Percentiles rank a stretch among this genome's conserved stretches.
Conservation (phyloP, 1,284 basidiomycete species). For the Thelephora terrestris region DNA sequence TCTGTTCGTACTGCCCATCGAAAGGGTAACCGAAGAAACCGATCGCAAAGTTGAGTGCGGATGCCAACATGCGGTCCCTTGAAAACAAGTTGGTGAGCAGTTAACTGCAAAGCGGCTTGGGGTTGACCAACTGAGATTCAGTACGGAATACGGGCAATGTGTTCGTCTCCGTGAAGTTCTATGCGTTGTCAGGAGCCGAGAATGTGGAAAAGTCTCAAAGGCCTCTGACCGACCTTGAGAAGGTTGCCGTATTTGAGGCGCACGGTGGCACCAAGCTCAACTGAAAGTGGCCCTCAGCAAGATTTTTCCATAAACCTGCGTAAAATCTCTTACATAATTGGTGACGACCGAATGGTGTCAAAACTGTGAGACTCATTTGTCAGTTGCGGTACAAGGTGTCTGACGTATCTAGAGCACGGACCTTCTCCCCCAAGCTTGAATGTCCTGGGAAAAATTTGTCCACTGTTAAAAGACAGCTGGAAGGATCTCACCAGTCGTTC, state of each 20-base stretch:
- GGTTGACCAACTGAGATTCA: slow-evolving; percentile 65
- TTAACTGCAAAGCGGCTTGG: neutral
- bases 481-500: slow-evolving; percentile 52
- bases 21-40: slow-evolving; percentile 83
- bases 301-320: too few relatives aligned
- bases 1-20: slow-evolving; percentile 69
- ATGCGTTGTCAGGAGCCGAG: neutral
- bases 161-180: slow-evolving; percentile 69
- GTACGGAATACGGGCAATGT: slow-evolving; percentile 80
- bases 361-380: too few relatives aligned
- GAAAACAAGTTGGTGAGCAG: slow-evolving; percentile 12
- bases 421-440: slow-evolving; percentile 76
- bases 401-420: slow-evolving; percentile 17
- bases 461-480: too few relatives aligned
- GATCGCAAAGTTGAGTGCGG: slow-evolving; percentile 76
- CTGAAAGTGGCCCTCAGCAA: slow-evolving; percentile 22
- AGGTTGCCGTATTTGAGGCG: slow-evolving; percentile 76
- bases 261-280: slow-evolving; percentile 61
- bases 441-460: slow-evolving; percentile 37
- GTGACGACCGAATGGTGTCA: slow-evolving; percentile 77
- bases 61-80: slow-evolving; percentile 75
- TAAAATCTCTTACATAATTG: slow-evolving; percentile 49
- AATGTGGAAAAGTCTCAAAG: neutral
- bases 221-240: slow-evolving; percentile 36
- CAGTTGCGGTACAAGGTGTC: too few relatives aligned